These are phyloP conservation scores for Chamaenerion angustifolium DNA, from an alignment of 345 rosid species.

Conservation along the genomic window DNA sequence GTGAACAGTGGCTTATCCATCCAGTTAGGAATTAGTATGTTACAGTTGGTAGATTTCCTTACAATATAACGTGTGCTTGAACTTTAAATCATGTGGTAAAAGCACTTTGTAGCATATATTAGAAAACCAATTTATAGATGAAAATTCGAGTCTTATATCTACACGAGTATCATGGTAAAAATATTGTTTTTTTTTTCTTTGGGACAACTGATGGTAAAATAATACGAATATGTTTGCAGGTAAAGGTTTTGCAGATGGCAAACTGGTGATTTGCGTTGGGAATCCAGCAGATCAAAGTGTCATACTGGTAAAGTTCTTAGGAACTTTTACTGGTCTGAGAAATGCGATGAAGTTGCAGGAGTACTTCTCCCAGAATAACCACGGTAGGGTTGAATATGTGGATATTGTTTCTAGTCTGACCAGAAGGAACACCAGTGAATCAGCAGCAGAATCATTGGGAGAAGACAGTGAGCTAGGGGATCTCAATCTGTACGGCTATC, in stretches of 20 bases:
- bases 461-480: slow-evolving; percentile 19
- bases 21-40: too few relatives aligned
- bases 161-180: not conserved
- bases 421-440: slow-evolving; percentile 4
- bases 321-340: slow-evolving; percentile 34
- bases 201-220: not conserved
- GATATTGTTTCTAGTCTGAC: slow-evolving; percentile 9
- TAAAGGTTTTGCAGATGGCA: slow-evolving; percentile 34
- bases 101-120: too few relatives aligned
- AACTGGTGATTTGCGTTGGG: slow-evolving; percentile 36
- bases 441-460: slow-evolving; percentile 13
- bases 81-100: too few relatives aligned
- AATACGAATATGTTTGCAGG: slow-evolving; percentile 12
- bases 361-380: slow-evolving; percentile 26
- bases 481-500: slow-evolving; percentile 28
- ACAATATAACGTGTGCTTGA: too few relatives aligned
- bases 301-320: slow-evolving; percentile 31
- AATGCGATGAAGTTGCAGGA: slow-evolving; percentile 32
- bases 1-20: too few relatives aligned
- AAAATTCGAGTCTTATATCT: too few relatives aligned
- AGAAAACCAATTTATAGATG: too few relatives aligned
- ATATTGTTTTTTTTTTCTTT: not conserved
- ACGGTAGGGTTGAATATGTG: slow-evolving; percentile 30
- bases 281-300: slow-evolving; percentile 45
- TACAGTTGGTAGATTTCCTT: too few relatives aligned